Percentiles rank a stretch among this genome's conserved stretches.
These are phyloP conservation scores for Spatholobus suberectus DNA, from an alignment of 306 rosid genomes.

Conservation along the genomic window DNA sequence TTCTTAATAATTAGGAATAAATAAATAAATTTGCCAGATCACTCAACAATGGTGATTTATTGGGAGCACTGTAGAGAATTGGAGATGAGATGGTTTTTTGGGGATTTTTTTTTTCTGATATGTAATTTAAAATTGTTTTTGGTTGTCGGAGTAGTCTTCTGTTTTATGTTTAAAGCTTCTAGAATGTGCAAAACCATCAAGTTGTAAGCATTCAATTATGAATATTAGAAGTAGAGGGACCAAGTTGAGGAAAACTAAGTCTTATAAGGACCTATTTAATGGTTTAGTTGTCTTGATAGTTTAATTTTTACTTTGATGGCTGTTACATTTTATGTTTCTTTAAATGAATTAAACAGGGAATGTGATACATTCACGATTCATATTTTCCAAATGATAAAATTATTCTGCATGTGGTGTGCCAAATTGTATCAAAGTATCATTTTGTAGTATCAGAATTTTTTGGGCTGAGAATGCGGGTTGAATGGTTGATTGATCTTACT, in stretches of 20 bases:
- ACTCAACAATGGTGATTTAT: not conserved
- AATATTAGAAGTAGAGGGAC: constrained; percentile 5
- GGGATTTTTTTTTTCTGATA: not conserved
- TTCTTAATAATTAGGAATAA: not conserved
- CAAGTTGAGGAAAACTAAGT: not conserved
- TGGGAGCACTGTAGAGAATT: not conserved
- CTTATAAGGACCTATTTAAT: constrained; percentile 10
- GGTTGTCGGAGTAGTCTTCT: not conserved
- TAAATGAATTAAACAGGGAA: constrained; percentile 1
- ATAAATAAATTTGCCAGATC: not conserved
- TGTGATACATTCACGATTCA: not conserved
- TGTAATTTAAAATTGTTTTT: not conserved
- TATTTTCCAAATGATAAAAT: not conserved
- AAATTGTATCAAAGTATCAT: not conserved
- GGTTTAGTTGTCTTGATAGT: not conserved
- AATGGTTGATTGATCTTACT: constrained; percentile 32
- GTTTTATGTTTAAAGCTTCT: not conserved
- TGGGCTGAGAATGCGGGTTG: not conserved
- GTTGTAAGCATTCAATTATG: not conserved
- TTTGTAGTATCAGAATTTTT: constrained; percentile 6
- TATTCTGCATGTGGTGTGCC: not conserved
- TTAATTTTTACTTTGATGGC: not conserved
- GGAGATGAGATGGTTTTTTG: not conserved
- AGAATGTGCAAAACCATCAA: not conserved
- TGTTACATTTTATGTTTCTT: constrained; percentile 20